Base-by-base conservation (phyloP, 1,284 basidiomycete genomes). In the Crucibulum cyathiforme region DNA sequence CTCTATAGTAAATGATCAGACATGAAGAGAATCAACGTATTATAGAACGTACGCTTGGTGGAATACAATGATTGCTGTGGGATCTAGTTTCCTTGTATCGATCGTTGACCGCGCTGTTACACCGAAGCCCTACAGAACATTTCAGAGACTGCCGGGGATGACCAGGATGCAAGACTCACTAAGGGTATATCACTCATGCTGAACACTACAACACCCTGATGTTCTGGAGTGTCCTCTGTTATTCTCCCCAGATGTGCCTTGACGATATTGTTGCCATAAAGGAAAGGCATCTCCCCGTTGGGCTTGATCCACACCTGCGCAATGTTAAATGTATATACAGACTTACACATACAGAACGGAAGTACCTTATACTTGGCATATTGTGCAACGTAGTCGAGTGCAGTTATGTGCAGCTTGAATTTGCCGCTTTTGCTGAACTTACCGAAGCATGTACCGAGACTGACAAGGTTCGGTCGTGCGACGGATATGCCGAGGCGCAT, bases 231-330 rank as follows among this genome's bases (percentile, higher is more conserved):
- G 73, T 99, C 98, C 74, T 99, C 98, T 55, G 98, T 98, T 74
- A 99, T 98, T 67, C 97, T 87, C n/a, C 98, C 97, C 34, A 99
- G 83, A 77, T 99, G 98, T 36, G 98, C 98, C 80, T 99, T 99
- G 65, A 98, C 88, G 62, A 99, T 93, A 80, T 99, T 96, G 74
- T 99, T 99, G 58, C 98, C 98, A 72, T 99, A 99, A 53, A 99
- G 80, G 83, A 98, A 99, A 2, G 98, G 98, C 88, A 99, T 95
- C 80, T 99, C 98, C 71, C 98, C 98, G 65, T 99, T 98, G 13
- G 96, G 93, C 78, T 99, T 99, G 77, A 99, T 97, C 98, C 98
- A 99, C 39, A 98, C 89, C 96, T 98, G 54, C 24, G 34, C 51
- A 56, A 53, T 15, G 54, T 31, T 31, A 35, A 43, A 38, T 36